phyloP scores from a whole-genome alignment of 164 flowering plant genomes.

The Pachysandra terminalis region DNA sequence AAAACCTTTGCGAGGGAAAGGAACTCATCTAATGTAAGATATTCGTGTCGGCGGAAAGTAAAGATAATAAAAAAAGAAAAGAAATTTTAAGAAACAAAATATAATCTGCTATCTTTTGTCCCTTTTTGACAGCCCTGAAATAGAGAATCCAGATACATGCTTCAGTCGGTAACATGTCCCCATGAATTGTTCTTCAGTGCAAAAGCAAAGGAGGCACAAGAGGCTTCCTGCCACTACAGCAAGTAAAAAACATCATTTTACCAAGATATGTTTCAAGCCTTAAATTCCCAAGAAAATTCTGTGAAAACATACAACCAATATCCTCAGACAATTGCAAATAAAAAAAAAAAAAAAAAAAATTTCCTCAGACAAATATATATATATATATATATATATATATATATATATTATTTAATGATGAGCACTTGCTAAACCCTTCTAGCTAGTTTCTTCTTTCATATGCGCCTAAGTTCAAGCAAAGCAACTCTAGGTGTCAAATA shows the following conservation, averaged over 20 bases:
- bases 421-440: not conserved
- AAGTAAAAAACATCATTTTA: not conserved
- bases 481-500: not conserved
- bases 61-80: not conserved
- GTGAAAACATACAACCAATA: not conserved
- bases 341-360: too few relatives aligned
- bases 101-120: not conserved
- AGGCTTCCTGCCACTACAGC: constrained; percentile 2
- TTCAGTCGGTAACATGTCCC: constrained; percentile 23
- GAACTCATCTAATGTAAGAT: too few relatives aligned
- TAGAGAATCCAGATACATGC: constrained; percentile 15
- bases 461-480: not conserved
- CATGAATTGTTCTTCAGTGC: constrained; percentile 24
- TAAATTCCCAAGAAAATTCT: not conserved
- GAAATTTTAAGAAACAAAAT: too few relatives aligned
- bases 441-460: too few relatives aligned
- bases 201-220: constrained; percentile 17
- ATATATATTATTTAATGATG: too few relatives aligned
- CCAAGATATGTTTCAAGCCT: not conserved
- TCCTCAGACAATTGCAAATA: too few relatives aligned
- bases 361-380: too few relatives aligned
- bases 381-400: too few relatives aligned
- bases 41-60: not conserved
- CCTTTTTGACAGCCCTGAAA: constrained; percentile 5
- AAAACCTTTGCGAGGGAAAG: too few relatives aligned